Percentiles rank a stretch among this genome's conserved stretches.
Evolutionary conservation across 176 grass and related monocot genomes (phyloP).

Genomic region (Aegilops bicornis): DNA sequence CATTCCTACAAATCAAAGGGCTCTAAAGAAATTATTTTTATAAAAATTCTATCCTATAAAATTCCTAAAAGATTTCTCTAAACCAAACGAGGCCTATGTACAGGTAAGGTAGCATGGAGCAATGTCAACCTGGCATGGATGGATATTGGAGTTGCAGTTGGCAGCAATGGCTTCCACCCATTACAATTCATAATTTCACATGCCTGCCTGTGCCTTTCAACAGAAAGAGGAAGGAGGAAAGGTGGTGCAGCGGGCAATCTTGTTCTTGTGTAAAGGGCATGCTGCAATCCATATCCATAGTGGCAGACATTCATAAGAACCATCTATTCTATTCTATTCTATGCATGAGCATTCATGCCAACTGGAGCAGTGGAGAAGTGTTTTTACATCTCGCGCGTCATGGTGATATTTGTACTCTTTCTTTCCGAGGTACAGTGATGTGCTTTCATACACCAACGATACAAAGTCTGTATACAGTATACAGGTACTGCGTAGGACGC

Average conservation of each 20-base stretch:
- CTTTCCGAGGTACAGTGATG: background rate
- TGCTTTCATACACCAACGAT: background rate
- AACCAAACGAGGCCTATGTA: background rate
- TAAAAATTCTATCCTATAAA: too few species aligned
- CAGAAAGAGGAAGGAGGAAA: background rate
- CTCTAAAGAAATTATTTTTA: too few species aligned
- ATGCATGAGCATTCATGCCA: background rate
- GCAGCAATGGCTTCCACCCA: too few species aligned
- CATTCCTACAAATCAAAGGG: too few species aligned
- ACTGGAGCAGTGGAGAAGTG: background rate
- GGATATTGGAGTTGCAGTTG: background rate
- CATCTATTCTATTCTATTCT: background rate
- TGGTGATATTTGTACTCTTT: too few species aligned
- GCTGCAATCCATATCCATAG: background rate
- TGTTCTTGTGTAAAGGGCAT: background rate
- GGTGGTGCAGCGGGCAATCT: background rate
- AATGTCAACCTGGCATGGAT: constrained; percentile 13
- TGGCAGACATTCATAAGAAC: constrained; percentile 16
- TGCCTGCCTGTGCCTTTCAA: constrained; percentile 25
- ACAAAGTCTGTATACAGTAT: background rate
- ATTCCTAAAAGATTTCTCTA: too few species aligned
- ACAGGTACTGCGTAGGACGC: too few species aligned
- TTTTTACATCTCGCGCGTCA: background rate
- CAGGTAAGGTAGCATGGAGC: background rate
- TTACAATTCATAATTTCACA: background rate